Percentiles rank a stretch among this genome's conserved stretches.
Conservation (phyloP, 2,329 filamentous ascomycete genomes). For the Monosporascus sp. region DNA sequence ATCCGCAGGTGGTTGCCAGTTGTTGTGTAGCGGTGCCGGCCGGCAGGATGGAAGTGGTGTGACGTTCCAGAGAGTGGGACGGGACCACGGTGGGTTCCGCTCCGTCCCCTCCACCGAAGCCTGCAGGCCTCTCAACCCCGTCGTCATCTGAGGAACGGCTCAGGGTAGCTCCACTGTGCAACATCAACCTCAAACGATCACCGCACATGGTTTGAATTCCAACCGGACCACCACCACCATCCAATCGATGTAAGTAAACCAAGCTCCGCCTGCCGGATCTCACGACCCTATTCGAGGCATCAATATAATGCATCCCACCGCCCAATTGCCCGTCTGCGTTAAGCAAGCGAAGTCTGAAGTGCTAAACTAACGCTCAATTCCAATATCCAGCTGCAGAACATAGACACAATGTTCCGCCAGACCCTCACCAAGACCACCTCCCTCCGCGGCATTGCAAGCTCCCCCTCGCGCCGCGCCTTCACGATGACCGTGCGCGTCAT, state of each 20-base stretch:
- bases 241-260: not conserved
- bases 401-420: constrained; percentile 61
- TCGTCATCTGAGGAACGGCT: not conserved
- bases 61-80: not conserved
- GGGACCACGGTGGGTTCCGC: not conserved
- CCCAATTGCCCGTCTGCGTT: too few relatives aligned
- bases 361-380: constrained; percentile 8
- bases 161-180: not conserved
- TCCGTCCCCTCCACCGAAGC: not conserved
- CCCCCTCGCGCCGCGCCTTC: constrained; percentile 51
- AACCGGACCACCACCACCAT: not conserved
- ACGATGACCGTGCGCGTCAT: constrained; percentile 59
- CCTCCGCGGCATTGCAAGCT: constrained; percentile 47
- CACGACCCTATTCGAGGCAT: too few relatives aligned
- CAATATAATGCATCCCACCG: constrained; percentile 3
- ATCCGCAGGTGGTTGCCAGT: not conserved
- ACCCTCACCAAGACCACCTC: constrained; percentile 51
- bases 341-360: too few relatives aligned
- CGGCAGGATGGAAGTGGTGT: not conserved
- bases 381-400: constrained; percentile 7
- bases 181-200: not conserved
- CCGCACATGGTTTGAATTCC: not conserved
- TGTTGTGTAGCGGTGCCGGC: not conserved
- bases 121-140: not conserved
- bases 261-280: too few relatives aligned